Evolutionary conservation across 768 basidiomycete species (phyloP).

Genomic region (Lenzites betulinus): DNA sequence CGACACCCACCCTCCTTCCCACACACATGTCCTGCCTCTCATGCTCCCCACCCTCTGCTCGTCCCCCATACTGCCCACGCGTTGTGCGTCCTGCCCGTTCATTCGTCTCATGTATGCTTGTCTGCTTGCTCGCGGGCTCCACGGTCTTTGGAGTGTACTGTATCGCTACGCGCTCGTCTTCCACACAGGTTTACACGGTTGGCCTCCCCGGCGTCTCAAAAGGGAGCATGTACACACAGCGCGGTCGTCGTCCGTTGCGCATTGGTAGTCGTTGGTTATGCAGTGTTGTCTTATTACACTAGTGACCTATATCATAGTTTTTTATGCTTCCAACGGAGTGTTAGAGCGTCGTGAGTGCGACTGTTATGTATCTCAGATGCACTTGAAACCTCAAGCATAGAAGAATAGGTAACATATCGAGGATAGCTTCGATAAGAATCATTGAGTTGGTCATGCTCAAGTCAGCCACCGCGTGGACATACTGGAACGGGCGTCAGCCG

Average conservation of each 20-base stretch:
- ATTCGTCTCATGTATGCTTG: conserved; percentile 1
- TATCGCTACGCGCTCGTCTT: conserved; percentile 17
- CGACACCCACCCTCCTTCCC: conserved; percentile 11
- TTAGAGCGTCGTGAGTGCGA: too few species aligned
- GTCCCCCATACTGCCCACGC: background rate
- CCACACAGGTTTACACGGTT: conserved; percentile 5
- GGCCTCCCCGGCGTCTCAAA: background rate
- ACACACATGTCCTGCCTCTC: background rate
- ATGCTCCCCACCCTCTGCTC: too few species aligned
- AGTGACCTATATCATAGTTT: background rate
- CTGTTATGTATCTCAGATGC: too few species aligned
- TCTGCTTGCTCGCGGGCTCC: conserved; percentile 12
- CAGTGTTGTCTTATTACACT: conserved; percentile 12
- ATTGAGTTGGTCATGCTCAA: too few species aligned
- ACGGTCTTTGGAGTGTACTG: conserved; percentile 21
- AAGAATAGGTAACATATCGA: too few species aligned
- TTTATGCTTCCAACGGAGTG: background rate
- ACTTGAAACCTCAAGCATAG: too few species aligned
- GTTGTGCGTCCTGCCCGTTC: background rate
- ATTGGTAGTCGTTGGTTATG: background rate
- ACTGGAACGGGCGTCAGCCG: too few species aligned
- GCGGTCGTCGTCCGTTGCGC: conserved; percentile 13
- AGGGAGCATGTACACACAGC: conserved; percentile 14
- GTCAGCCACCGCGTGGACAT: too few species aligned
- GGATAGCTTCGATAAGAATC: too few species aligned